Evolutionary conservation across 2,329 filamentous ascomycete genomes (phyloP).

Genomic region (Aspergillus fischeri): DNA sequence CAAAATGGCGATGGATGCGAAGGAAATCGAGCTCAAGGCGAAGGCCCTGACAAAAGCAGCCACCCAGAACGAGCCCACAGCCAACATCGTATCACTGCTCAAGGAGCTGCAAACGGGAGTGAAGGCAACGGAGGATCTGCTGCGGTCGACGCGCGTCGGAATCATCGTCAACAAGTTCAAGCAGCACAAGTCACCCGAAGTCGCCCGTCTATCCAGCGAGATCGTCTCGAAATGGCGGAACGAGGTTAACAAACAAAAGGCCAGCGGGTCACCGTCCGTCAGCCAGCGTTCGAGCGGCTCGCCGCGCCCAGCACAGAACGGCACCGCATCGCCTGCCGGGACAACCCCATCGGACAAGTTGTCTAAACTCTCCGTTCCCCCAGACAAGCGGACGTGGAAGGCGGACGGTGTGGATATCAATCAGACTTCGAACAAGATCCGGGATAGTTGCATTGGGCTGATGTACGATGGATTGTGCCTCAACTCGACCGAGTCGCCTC

Average conservation of each 20-base stretch:
- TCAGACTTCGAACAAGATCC: constrained; percentile 67
- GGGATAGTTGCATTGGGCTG: constrained; percentile 83
- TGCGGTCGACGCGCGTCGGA: constrained; percentile 88
- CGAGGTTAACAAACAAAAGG: constrained; percentile 48
- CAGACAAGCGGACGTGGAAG: constrained; percentile 76
- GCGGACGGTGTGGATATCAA: constrained; percentile 75
- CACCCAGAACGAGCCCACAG: constrained; percentile 66
- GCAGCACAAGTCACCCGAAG: constrained; percentile 67
- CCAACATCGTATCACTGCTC: constrained; percentile 69
- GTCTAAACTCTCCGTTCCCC: constrained; percentile 53
- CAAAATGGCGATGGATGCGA: constrained; percentile 63
- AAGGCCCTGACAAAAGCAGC: constrained; percentile 78
- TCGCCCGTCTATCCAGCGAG: constrained; percentile 71
- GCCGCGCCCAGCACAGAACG: constrained; percentile 47
- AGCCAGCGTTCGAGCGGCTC: constrained; percentile 37
- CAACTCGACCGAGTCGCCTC: constrained; percentile 57
- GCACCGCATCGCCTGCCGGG: constrained; percentile 50
- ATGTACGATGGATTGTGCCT: constrained; percentile 89
- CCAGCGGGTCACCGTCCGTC: constrained; percentile 35
- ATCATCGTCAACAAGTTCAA: constrained; percentile 84
- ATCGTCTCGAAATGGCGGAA: constrained; percentile 68
- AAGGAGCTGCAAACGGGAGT: constrained; percentile 76
- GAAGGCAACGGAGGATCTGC: constrained; percentile 79
- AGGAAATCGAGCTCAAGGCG: constrained; percentile 73
- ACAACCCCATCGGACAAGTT: constrained; percentile 45